Conservation (phyloP, 179 eudicot species). For the Spergularia azorica region DNA sequence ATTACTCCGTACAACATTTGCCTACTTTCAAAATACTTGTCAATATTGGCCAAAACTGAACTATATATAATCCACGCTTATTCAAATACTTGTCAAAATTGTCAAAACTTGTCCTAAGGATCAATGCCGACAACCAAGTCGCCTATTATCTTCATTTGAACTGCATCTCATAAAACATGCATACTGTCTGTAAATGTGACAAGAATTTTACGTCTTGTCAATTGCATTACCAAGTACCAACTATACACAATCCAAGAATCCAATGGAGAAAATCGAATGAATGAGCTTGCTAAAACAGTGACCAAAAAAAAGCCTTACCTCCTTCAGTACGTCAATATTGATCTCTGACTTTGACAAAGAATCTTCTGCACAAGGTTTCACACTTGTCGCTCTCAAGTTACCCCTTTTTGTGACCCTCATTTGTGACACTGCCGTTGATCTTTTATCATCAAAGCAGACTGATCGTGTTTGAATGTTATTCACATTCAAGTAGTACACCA, state of each 20-base stretch:
- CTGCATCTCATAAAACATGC: not conserved
- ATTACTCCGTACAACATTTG: too few relatives aligned
- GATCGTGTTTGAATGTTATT: slow-evolving; percentile 78
- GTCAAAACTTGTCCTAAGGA: too few relatives aligned
- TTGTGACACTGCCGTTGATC: slow-evolving; percentile 60
- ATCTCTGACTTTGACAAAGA: slow-evolving; percentile 71
- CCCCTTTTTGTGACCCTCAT: slow-evolving; percentile 86
- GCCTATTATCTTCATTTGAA: not conserved
- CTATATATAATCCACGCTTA: too few relatives aligned
- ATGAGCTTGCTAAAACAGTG: slow-evolving; percentile 4
- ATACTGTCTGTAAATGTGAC: not conserved
- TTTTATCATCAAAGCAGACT: slow-evolving; percentile 56
- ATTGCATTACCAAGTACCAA: not conserved
- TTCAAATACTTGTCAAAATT: too few relatives aligned
- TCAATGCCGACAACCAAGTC: not conserved
- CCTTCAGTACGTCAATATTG: slow-evolving; percentile 83
- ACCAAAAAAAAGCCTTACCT: slow-evolving; percentile 45
- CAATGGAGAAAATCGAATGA: not conserved
- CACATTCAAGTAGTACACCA: slow-evolving; percentile 61
- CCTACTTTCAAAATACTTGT: too few relatives aligned
- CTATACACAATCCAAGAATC: not conserved
- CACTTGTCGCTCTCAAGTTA: slow-evolving; percentile 49
- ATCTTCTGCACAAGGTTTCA: slow-evolving; percentile 88
- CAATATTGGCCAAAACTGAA: too few relatives aligned
- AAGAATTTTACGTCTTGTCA: not conserved